Evolutionary conservation across 345 rosid genomes (phyloP), one percentile per base, ranked within the genome.

Genomic region (Eucalyptus erythrocorys): DNA sequence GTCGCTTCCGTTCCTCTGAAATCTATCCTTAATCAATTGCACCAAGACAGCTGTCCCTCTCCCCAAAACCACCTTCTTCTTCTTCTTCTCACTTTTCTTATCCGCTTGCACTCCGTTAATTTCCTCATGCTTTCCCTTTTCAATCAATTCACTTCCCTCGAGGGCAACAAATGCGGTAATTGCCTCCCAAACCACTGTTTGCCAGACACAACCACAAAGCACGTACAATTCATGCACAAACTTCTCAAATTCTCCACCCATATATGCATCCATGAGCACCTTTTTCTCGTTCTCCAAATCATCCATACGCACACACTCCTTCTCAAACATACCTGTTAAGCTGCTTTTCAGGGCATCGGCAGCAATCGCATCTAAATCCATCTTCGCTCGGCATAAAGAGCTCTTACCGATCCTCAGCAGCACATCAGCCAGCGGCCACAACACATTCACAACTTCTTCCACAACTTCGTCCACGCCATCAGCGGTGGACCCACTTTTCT

Each of bases 141-240:
- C 90, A 88, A 48, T 86, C 86, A 92, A 57, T 30, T 94, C 96
- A 24, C 89, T 92, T 68, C 98, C 97, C 81, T 95, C 97, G 76
- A 95, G 97, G 1, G 92, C 93, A 82, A 94, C 87, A 91, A 93
- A 93, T 1, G 99, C 97, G 17, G 94, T 89, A 37, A 94, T 92
- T 6, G 93, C 96, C 90, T 97, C 99, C 96, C 98, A 97, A 10
- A 93, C 93, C 89, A 97, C 96, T 88, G 94, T 92, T 89, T 90
- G 95, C 96, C 96, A 95, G 47, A 93, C 96, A 90, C 87, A 68
- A 14, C 90, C 93, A 85, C 94, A 82, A 88, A 93, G 91, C 48
- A 48, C 85, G 87, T 92, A 90, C 89, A 95, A 93, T 85, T 92
- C 90, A 6, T 94, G 96, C 86, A 91, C 94, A 91, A 96, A 93